Conservation (phyloP, 148 eudicot species). For the Rhododendron mucronatum region DNA sequence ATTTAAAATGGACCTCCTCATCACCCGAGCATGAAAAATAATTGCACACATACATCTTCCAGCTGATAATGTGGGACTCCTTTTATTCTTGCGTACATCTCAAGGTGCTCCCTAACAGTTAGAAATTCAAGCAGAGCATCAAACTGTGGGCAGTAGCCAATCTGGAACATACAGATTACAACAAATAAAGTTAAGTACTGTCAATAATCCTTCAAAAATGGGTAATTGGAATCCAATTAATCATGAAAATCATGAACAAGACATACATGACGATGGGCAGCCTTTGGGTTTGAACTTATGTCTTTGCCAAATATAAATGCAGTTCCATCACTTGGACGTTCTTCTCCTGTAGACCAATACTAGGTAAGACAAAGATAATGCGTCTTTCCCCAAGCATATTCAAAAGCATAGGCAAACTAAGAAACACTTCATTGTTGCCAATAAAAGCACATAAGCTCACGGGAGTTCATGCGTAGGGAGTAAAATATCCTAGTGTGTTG, state of each 20-base stretch:
- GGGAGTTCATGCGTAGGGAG: not conserved
- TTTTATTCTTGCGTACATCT: conserved; percentile 91
- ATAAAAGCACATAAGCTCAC: not conserved
- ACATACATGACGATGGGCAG: conserved; percentile 77
- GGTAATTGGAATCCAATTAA: not conserved
- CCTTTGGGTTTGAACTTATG: conserved; percentile 68
- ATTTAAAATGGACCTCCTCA: conserved; percentile 6
- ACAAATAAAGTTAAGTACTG: conserved; percentile 11
- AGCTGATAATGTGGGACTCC: conserved; percentile 67
- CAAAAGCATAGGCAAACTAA: not conserved
- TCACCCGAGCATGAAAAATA: not conserved
- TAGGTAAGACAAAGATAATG: conserved; percentile 9
- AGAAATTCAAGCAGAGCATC: conserved; percentile 89
- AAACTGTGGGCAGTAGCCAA: conserved; percentile 98
- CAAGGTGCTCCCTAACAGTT: conserved; percentile 87
- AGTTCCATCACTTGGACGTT: conserved; percentile 78
- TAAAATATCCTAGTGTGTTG: not conserved
- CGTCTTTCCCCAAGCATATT: not conserved
- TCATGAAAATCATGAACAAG: conserved; percentile 4
- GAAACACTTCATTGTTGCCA: not conserved
- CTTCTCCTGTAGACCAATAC: conserved; percentile 61
- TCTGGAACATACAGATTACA: conserved; percentile 39
- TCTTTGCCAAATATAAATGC: conserved; percentile 87
- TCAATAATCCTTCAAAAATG: not conserved
- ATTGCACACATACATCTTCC: conserved; percentile 49